phyloP scores from a whole-genome alignment of 2,329 filamentous ascomycete species.

The Colletotrichum sp. region DNA sequence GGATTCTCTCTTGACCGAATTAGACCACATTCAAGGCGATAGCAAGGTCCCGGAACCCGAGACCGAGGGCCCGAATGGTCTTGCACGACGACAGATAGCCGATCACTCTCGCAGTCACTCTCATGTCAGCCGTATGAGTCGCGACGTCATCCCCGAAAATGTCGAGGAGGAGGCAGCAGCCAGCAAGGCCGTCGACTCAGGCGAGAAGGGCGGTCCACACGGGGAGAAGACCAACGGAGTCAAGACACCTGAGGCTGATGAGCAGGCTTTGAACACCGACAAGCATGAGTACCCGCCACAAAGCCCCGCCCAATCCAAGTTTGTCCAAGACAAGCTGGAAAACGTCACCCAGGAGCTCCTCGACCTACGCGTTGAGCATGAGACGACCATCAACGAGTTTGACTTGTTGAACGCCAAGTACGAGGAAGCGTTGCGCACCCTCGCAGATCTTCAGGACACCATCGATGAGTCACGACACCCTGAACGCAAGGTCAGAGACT shows the following conservation, averaged over 20 bases:
- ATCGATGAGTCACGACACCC: constrained; percentile 79
- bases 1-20: constrained; percentile 88
- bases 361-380: constrained; percentile 89
- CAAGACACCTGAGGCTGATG: constrained; percentile 5
- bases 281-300: constrained; percentile 53
- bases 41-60: constrained; percentile 46
- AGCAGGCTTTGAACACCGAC: constrained; percentile 10
- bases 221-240: not conserved
- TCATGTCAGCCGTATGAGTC: constrained; percentile 54
- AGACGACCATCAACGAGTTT: constrained; percentile 80
- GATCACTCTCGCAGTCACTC: constrained; percentile 58
- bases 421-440: constrained; percentile 80
- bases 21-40: constrained; percentile 77
- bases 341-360: constrained; percentile 90
- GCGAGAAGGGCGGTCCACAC: constrained; percentile 30
- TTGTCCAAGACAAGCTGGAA: constrained; percentile 92
- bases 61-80: constrained; percentile 40
- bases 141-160: constrained; percentile 59
- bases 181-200: constrained; percentile 22
- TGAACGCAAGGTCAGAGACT: constrained; percentile 54
- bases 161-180: constrained; percentile 44
- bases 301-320: constrained; percentile 81
- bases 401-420: constrained; percentile 87
- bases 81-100: constrained; percentile 46
- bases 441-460: constrained; percentile 85